A percentile compares a stretch with the other conserved stretches of the same genome.
phyloP scores from a whole-genome alignment of 2,329 filamentous ascomycete species.

The Neobulgaria alba region DNA sequence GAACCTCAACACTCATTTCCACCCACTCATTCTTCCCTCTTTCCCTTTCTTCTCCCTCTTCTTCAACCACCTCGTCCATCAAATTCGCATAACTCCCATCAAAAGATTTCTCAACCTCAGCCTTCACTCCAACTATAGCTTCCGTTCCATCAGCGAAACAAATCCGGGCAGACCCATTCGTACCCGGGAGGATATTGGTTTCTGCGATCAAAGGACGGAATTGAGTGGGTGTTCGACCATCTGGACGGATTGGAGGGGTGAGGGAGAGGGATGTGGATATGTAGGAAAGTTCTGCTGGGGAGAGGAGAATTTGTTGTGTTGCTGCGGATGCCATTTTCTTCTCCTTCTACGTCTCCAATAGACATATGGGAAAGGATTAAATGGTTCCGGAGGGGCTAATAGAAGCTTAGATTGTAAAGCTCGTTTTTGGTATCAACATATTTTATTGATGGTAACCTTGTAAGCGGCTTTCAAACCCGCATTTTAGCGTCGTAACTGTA shows the following conservation, averaged over 20 bases:
- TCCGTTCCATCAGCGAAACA: conserved; percentile 94
- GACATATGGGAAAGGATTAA: too few species aligned
- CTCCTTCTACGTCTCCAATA: too few species aligned
- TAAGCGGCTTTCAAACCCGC: conserved; percentile 4
- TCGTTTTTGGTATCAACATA: too few species aligned
- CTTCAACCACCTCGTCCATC: conserved; percentile 27
- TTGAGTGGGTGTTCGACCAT: conserved; percentile 72
- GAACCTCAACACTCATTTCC: conserved; percentile 85
- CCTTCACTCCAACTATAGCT: conserved; percentile 91
- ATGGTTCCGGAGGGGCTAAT: too few species aligned
- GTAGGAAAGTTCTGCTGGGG: conserved; percentile 92
- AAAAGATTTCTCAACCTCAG: conserved; percentile 79
- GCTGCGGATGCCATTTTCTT: conserved; percentile 43
- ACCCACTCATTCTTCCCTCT: conserved; percentile 64
- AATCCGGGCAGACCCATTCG: conserved; percentile 87
- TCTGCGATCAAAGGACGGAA: conserved; percentile 89
- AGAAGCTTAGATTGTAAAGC: too few species aligned
- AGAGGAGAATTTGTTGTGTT: conserved; percentile 66
- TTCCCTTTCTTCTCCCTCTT: conserved; percentile 24
- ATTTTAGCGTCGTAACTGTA: conserved; percentile 11
- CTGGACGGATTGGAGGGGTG: conserved; percentile 76
- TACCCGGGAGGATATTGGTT: conserved; percentile 77
- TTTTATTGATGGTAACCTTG: too few species aligned
- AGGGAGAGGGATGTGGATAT: conserved; percentile 80
- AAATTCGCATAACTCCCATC: conserved; percentile 18